Percentiles rank a stretch among this genome's conserved stretches.
Conservation (phyloP, 2,329 filamentous ascomycete species). For the Teratosphaeria pseudoeucalypti region DNA sequence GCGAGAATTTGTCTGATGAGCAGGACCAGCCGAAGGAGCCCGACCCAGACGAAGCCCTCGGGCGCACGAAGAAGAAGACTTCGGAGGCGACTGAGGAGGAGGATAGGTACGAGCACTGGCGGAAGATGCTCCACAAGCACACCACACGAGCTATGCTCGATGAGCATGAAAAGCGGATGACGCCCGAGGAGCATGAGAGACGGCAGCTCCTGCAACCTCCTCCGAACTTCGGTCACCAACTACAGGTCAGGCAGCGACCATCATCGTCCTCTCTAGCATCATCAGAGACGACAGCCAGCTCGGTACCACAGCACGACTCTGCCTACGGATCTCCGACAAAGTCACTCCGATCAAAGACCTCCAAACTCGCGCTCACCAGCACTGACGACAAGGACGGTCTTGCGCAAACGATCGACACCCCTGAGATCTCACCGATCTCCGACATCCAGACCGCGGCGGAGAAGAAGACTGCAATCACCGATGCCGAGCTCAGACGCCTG, state of each 20-base stretch:
- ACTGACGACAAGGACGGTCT: neutral
- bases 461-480: neutral
- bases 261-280: neutral
- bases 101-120: neutral
- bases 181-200: neutral
- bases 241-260: neutral
- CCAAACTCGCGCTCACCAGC: neutral
- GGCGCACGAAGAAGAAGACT: neutral
- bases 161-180: neutral
- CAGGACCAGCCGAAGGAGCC: neutral
- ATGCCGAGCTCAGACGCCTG: neutral
- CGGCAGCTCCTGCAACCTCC: neutral
- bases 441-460: neutral
- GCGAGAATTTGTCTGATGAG: neutral
- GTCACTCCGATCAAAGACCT: neutral
- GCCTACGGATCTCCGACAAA: neutral
- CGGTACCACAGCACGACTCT: neutral
- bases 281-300: neutral
- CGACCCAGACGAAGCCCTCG: neutral
- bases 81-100: neutral
- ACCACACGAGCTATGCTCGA: neutral
- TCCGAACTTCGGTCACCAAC: neutral
- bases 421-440: neutral
- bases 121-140: neutral
- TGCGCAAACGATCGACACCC: neutral